phyloP scores from a whole-genome alignment of 441 rosid genomes.

The Viola pubescens region DNA sequence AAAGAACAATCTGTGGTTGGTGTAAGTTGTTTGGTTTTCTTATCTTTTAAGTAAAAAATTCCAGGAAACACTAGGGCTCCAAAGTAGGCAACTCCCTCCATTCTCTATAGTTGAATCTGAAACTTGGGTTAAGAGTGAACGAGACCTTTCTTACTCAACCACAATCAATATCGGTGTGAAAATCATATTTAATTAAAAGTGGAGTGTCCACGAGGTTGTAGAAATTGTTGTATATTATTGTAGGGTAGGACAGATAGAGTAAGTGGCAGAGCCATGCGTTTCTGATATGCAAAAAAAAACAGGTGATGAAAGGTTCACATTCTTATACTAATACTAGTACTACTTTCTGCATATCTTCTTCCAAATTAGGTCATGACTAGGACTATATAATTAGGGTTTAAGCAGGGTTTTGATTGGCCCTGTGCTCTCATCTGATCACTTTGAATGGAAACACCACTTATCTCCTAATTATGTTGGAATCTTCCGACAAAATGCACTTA shows the following conservation, averaged over 20 bases:
- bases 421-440: conserved; percentile 16
- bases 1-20: no score
- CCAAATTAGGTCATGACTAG: conserved; percentile 37
- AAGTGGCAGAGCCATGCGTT: conserved; percentile 18
- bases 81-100: no score
- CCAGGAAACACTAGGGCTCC: no score
- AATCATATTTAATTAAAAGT: no score
- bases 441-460: conserved; percentile 32
- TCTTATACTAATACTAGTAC: neutral
- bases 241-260: conserved; percentile 2
- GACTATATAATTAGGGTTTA: conserved; percentile 19
- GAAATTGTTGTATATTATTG: conserved; percentile 1
- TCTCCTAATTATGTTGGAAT: conserved; percentile 15
- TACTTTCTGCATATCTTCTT: neutral
- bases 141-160: no score
- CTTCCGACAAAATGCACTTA: conserved; percentile 20
- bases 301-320: neutral
- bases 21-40: no score
- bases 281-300: conserved; percentile 1
- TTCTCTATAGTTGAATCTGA: no score
- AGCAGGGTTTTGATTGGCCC: conserved; percentile 8
- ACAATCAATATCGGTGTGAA: no score
- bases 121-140: no score
- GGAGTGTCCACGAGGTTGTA: conserved; percentile 32
- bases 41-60: no score